Evolutionary conservation across 768 basidiomycete genomes (phyloP).

Genomic region (Boletus sp.): DNA sequence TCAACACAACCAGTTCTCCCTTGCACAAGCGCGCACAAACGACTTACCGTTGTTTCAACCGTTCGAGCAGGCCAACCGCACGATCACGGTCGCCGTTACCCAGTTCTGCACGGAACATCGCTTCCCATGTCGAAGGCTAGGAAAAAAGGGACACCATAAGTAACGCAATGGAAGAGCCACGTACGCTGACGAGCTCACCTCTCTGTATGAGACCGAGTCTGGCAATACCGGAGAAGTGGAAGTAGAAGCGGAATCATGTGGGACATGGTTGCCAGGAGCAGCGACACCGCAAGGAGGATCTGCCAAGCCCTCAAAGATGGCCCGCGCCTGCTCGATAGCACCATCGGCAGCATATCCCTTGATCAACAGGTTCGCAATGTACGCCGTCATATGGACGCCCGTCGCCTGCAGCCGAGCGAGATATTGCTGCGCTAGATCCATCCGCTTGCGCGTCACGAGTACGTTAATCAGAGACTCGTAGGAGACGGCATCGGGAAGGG

Average conservation of each 20-base stretch:
- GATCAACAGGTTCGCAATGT: constrained; percentile 74
- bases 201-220: constrained; percentile 39
- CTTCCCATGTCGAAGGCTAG: constrained; percentile 90
- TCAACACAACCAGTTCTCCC: neutral
- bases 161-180: neutral
- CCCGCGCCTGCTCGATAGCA: constrained; percentile 66
- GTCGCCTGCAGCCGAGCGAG: constrained; percentile 54
- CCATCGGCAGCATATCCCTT: constrained; percentile 65
- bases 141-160: neutral
- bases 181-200: constrained; percentile 16
- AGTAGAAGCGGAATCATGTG: constrained; percentile 45
- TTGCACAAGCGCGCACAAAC: neutral
- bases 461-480: constrained; percentile 92
- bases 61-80: constrained; percentile 65
- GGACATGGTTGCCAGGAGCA: constrained; percentile 83
- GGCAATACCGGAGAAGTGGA: constrained; percentile 35
- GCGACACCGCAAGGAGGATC: constrained; percentile 85
- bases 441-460: constrained; percentile 69
- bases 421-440: constrained; percentile 74
- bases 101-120: constrained; percentile 91
- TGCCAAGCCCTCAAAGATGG: constrained; percentile 72
- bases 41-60: constrained; percentile 65
- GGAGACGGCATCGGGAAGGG: constrained; percentile 73
- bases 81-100: constrained; percentile 67
- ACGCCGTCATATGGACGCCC: constrained; percentile 87